A percentile compares a stretch with the other conserved stretches of the same genome.
Evolutionary conservation across 768 basidiomycete species (phyloP).

Genomic region (Lactarius deliciosus): DNA sequence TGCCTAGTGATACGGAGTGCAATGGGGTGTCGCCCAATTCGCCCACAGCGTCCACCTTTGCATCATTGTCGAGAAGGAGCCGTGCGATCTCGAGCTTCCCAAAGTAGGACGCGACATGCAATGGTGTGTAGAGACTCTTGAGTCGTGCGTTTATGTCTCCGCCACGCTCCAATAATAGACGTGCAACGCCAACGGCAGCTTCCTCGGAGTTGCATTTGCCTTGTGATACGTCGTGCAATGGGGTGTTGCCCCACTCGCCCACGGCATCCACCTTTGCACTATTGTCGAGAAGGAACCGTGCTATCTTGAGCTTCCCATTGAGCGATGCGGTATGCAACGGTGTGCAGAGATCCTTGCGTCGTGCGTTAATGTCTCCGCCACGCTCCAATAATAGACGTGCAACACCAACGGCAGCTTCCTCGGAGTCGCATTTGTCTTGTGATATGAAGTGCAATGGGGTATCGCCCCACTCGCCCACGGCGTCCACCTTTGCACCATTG

Average conservation of each 20-base stretch:
- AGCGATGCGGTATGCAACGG: neutral
- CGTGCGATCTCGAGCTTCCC: neutral
- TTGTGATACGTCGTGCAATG: neutral
- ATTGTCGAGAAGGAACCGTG: no score
- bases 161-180: neutral
- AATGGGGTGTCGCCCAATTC: neutral
- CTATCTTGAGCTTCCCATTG: no score
- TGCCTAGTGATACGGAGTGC: neutral
- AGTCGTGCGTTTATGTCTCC: neutral
- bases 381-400: no score
- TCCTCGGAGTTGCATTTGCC: neutral
- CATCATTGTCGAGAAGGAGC: neutral
- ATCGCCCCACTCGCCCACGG: rapidly evolving
- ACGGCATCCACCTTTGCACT: no score
- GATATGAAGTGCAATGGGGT: no score
- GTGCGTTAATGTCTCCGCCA: no score
- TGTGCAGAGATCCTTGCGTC: neutral
- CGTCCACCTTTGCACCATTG: no score
- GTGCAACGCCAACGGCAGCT: neutral
- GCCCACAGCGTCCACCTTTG: neutral
- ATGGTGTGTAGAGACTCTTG: neutral
- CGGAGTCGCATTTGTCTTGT: no score
- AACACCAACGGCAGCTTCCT: no score
- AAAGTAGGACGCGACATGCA: neutral
- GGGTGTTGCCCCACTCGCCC: neutral